phyloP scores from a whole-genome alignment of 1,284 basidiomycete species.

The Malassezia slooffiae region DNA sequence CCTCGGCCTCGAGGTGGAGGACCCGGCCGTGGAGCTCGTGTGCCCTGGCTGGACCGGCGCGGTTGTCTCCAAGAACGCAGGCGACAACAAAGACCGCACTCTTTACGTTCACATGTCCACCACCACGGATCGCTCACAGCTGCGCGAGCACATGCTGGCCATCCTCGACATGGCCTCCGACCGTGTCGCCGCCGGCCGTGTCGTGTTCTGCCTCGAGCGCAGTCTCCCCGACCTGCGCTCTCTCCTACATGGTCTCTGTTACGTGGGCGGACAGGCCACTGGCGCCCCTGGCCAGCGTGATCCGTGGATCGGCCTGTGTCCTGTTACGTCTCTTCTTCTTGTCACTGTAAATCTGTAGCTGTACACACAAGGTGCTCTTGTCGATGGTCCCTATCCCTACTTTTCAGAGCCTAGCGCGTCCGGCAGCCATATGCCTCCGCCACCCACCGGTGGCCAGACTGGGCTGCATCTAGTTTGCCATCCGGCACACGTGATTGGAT shows the following conservation, averaged over 20 bases:
- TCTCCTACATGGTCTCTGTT: constrained; percentile 35
- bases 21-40: constrained; percentile 33
- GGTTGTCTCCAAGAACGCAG: constrained; percentile 14
- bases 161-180: constrained; percentile 36
- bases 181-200: constrained; percentile 23
- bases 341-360: constrained; percentile 3
- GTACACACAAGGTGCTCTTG: too few species aligned
- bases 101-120: constrained; percentile 38
- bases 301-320: background rate
- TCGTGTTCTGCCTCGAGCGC: constrained; percentile 29
- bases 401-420: too few species aligned
- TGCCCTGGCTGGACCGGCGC: constrained; percentile 36
- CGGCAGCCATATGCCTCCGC: too few species aligned
- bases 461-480: too few species aligned
- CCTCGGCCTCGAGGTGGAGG: constrained; percentile 16
- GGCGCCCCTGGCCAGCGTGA: constrained; percentile 11
- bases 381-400: too few species aligned
- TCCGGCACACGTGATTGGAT: too few species aligned
- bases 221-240: constrained; percentile 23
- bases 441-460: too few species aligned
- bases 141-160: constrained; percentile 31
- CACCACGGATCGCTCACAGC: constrained; percentile 17
- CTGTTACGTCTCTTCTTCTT: constrained; percentile 3
- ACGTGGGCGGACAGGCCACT: constrained; percentile 33
- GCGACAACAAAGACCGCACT: constrained; percentile 14